Base-by-base conservation (phyloP, 176 grass and related monocot genomes). In the Oryza nivara region DNA sequence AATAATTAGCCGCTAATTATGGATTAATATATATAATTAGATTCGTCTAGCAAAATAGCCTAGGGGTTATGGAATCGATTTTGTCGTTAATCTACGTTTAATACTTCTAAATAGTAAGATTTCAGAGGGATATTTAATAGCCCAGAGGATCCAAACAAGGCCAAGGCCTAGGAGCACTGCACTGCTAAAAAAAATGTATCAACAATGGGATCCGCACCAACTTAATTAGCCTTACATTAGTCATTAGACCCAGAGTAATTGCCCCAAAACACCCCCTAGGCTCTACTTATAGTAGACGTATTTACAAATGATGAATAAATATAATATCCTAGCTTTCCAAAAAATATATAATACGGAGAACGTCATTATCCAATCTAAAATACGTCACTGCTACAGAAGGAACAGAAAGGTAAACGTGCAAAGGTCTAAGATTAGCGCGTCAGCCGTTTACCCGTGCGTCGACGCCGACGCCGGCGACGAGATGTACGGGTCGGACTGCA, bases 391-490 rank as follows among this genome's bases (percentile, higher is more conserved):
- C 1, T 9, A n/a, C 17, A 6, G 15, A 17, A 6, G 6, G 2
- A 1, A 58, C 54, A 58, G 54, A 58, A n/a, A 61, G 56, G 56
- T 61, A 22, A 22, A 22, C 15, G 38, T 12, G 26, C 70, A 32
- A 1, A 7, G 79, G 83, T 82, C 79, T 32, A 67, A 77, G 1
- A 12, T 7, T 19, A 3, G 22, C 4, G 11, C 82, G 75, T 68
- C 58, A 22, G 19, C 23, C 25, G 22, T 79, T 34, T 81, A 86
- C 68, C 78, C 85, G 60, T 74, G 80, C 5, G 85, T 80, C 3
- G 80, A 65, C 65, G 89, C 71, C 52, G 89, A 87, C 89, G 65
- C 64, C 89, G 89, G 81, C 70, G 85, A 80, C 65, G 89, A 91
- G 76, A 88, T 66, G 85, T 84, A 91, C 0, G 89, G 89, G 45